phyloP scores from a whole-genome alignment of 116 monocot genomes.

The Dioscorea cayenensis region DNA sequence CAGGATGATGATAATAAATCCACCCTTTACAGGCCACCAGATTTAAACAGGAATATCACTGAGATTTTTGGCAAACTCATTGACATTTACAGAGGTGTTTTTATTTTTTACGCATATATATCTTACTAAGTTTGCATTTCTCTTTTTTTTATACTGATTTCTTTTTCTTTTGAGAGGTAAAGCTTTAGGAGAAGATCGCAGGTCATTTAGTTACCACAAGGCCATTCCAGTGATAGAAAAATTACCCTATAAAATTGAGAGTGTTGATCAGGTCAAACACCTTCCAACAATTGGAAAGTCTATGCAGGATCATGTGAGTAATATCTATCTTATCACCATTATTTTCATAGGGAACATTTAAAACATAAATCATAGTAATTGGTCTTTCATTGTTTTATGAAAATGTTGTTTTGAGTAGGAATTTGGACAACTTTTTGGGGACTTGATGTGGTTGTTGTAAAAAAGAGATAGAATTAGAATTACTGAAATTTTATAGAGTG shows the following conservation, averaged over 20 bases:
- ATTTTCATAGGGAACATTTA: not conserved
- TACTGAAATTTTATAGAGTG: no score
- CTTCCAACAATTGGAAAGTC: conserved; percentile 94
- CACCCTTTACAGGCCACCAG: conserved; percentile 62
- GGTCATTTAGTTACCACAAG: conserved; percentile 98
- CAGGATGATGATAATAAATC: conserved; percentile 29
- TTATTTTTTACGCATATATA: not conserved
- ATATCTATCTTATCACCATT: not conserved
- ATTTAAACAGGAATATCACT: conserved; percentile 78
- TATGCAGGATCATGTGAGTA: conserved; percentile 84
- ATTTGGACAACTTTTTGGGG: no score
- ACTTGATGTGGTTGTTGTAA: not conserved
- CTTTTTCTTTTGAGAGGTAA: conserved; percentile 6
- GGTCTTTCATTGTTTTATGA: no score
- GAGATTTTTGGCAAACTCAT: conserved; percentile 91
- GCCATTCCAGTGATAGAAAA: conserved; percentile 96
- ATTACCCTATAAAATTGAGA: conserved; percentile 78
- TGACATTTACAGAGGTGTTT: conserved; percentile 78
- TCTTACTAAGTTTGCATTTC: not conserved
- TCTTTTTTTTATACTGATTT: conserved; percentile 7
- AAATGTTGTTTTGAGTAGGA: no score
- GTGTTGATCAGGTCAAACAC: conserved; percentile 76
- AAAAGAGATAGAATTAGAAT: no score
- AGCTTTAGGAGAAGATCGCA: conserved; percentile 96
- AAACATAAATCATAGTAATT: no score